Evolutionary conservation across 1,284 basidiomycete genomes (phyloP).

Genomic region (Rhizoctonia solani): DNA sequence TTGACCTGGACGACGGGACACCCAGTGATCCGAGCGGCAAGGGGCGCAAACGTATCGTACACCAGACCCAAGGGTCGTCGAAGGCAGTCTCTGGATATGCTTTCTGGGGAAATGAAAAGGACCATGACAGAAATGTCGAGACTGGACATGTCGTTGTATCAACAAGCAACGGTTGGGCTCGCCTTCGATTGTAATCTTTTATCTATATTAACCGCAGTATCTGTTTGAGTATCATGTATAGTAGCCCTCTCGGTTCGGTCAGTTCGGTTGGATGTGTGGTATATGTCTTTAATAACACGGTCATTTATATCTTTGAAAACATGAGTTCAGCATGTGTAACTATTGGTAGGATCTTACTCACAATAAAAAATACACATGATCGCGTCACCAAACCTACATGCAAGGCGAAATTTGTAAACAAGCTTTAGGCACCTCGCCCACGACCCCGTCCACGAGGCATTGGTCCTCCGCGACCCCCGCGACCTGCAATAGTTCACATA

Average conservation of each 20-base stretch:
- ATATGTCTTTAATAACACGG: constrained; percentile 4
- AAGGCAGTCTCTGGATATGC: background rate
- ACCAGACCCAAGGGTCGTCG: background rate
- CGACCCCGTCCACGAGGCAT: constrained; percentile 33
- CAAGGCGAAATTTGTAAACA: background rate
- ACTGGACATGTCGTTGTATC: background rate
- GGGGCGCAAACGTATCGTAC: background rate
- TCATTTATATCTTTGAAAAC: constrained; percentile 8
- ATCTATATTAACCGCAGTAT: background rate
- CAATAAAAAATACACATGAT: constrained; percentile 18
- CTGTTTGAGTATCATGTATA: constrained; percentile 12
- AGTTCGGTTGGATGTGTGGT: background rate
- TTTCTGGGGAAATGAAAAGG: constrained; percentile 1
- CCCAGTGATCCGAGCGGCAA: constrained; percentile 8
- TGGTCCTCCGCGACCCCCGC: constrained; percentile 26
- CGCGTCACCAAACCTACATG: background rate
- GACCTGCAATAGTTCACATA: background rate
- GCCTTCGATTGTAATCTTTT: constrained; percentile 15
- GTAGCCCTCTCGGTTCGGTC: background rate
- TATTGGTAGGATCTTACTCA: constrained; percentile 17
- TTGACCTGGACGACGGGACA: background rate
- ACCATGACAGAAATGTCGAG: background rate
- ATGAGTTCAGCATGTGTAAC: background rate
- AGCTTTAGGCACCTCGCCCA: constrained; percentile 15
- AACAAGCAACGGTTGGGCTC: constrained; percentile 19